Conservation (phyloP, 179 eudicot species). For the Camellia oleifera region DNA sequence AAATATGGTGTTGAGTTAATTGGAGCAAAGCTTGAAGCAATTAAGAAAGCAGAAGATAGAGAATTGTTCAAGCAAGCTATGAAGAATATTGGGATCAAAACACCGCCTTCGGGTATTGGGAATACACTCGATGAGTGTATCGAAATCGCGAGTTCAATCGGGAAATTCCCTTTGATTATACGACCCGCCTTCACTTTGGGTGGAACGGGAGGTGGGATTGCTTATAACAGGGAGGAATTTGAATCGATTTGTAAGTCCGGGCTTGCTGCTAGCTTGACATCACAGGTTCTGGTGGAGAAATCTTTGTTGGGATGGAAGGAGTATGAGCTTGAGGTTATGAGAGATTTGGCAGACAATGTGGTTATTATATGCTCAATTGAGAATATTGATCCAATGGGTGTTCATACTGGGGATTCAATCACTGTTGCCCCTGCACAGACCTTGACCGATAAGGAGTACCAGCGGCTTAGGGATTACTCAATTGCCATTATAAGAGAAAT, state of each 20-base stretch:
- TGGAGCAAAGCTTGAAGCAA: constrained; percentile 93
- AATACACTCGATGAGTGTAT: constrained; percentile 75
- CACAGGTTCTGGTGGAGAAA: constrained; percentile 96
- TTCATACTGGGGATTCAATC: constrained; percentile 93
- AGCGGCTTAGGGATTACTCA: constrained; percentile 89
- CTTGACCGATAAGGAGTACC: constrained; percentile 95
- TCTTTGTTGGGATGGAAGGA: constrained; percentile 97
- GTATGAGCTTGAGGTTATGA: constrained; percentile 96
- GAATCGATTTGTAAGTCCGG: constrained; percentile 93
- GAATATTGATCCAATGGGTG: constrained; percentile 97
- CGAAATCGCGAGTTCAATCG: constrained; percentile 67
- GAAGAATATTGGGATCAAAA: constrained; percentile 85
- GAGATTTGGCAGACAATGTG: constrained; percentile 97
- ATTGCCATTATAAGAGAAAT: constrained; percentile 93
- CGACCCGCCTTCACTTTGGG: constrained; percentile 91
- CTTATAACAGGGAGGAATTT: constrained; percentile 91
- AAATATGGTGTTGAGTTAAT: constrained; percentile 78
- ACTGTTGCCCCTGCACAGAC: constrained; percentile 99
- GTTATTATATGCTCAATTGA: constrained; percentile 93
- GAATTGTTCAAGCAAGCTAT: constrained; percentile 93
- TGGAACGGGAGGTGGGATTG: constrained; percentile 94
- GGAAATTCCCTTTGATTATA: constrained; percentile 92
- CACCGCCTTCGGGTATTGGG: constrained; percentile 94
- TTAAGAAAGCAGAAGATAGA: constrained; percentile 94
- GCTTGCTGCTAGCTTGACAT: constrained; percentile 79